Evolutionary conservation across 176 grass and related monocot species (phyloP).

Genomic region (Oryza punctata): DNA sequence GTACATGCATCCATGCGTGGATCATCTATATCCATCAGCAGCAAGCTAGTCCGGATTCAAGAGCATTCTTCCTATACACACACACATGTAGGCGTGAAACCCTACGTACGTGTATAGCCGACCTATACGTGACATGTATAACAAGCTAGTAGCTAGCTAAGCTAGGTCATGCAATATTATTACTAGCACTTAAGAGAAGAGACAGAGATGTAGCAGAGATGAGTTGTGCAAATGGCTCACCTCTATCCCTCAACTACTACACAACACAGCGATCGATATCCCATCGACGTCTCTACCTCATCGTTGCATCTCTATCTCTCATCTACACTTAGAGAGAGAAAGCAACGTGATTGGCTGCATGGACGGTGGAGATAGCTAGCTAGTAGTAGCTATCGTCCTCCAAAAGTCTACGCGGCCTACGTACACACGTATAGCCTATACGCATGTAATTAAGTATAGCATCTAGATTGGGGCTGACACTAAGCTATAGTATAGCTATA

Average conservation of each 20-base stretch:
- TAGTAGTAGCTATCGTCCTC: not conserved
- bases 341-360: slow-evolving; percentile 31
- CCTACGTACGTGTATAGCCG: slow-evolving; percentile 28
- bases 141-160: slow-evolving; percentile 18
- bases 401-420: not conserved
- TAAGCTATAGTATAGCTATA: not conserved
- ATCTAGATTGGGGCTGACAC: not conserved
- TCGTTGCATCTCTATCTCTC: not conserved
- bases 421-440: not conserved
- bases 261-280: not conserved
- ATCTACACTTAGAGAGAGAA: slow-evolving; percentile 20
- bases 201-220: slow-evolving; percentile 32
- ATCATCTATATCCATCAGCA: not conserved
- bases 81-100: slow-evolving; percentile 21
- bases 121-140: slow-evolving; percentile 40
- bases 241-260: slow-evolving; percentile 12
- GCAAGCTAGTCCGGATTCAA: not conserved
- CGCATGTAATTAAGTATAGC: not conserved
- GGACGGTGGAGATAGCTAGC: slow-evolving; percentile 28
- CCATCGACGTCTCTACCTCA: not conserved
- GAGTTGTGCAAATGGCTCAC: slow-evolving; percentile 40
- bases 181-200: slow-evolving; percentile 34
- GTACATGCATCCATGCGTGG: not conserved
- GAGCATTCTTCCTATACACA: slow-evolving; percentile 1
- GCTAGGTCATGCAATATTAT: not conserved